Evolutionary conservation across 148 eudicot species (phyloP).

Genomic region (Rhododendron molle): DNA sequence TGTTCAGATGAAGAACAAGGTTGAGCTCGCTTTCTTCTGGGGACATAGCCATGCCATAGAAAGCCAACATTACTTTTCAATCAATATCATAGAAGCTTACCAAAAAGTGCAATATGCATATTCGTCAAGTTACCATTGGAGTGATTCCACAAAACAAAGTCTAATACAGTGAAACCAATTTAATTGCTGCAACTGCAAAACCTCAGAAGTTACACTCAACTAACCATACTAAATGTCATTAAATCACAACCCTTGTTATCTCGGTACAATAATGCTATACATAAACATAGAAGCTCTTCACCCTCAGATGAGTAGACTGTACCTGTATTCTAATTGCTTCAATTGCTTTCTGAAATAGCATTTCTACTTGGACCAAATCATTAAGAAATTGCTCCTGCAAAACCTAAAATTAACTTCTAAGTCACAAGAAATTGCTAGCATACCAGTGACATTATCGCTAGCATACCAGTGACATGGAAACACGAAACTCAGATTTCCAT

Average conservation of each 20-base stretch:
- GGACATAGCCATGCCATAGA: no score
- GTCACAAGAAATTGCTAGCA: neutral
- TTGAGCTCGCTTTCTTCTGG: no score
- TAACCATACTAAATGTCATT: neutral
- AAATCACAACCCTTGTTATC: neutral
- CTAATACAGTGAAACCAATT: no score
- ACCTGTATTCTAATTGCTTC: constrained; percentile 82
- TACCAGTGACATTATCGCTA: neutral
- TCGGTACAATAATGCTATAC: neutral
- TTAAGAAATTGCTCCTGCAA: constrained; percentile 81
- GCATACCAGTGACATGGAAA: neutral
- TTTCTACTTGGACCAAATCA: constrained; percentile 68
- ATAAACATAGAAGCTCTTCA: neutral
- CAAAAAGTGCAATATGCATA: no score
- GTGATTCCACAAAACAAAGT: no score
- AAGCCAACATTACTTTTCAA: no score
- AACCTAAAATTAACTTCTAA: neutral
- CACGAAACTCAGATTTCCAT: neutral
- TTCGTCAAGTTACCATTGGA: no score
- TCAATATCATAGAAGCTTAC: no score
- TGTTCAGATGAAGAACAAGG: no score
- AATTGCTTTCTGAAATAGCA: constrained; percentile 62
- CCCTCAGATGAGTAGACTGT: constrained; percentile 12
- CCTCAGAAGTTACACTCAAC: neutral
- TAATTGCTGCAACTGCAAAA: neutral